These are phyloP conservation scores for Hansfordia pulvinata DNA, from an alignment of 2,329 filamentous ascomycete species.

Conservation along the genomic window DNA sequence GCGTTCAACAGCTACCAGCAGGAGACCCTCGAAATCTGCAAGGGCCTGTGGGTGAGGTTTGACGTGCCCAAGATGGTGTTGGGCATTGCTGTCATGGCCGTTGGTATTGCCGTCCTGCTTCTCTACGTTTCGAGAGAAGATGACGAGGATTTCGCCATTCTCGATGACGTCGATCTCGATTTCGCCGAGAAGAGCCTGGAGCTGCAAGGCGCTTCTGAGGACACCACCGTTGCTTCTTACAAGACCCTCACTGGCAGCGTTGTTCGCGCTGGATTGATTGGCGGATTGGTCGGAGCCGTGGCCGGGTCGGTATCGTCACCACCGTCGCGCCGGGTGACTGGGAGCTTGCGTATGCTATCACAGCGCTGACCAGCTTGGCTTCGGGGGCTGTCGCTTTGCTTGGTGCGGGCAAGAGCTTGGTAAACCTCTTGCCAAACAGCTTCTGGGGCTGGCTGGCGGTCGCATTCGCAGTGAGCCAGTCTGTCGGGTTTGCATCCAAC, in stretches of 20 bases:
- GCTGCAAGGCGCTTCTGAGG: conserved; percentile 22
- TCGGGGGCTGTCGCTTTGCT: conserved; percentile 27
- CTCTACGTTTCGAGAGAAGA: conserved; percentile 54
- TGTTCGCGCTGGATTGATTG: conserved; percentile 20
- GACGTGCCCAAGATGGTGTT: conserved; percentile 75
- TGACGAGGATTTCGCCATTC: conserved; percentile 37
- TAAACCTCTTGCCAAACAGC: conserved; percentile 51
- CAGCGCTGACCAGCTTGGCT: conserved; percentile 29
- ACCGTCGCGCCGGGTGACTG: conserved; percentile 23
- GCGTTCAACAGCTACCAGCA: conserved; percentile 63
- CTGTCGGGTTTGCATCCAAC: conserved; percentile 90
- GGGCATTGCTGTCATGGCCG: conserved; percentile 58
- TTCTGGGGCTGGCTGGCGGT: conserved; percentile 83
- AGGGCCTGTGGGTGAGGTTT: conserved; percentile 82
- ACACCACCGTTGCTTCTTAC: conserved; percentile 16
- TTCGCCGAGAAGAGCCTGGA: conserved; percentile 45
- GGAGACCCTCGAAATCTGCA: conserved; percentile 67
- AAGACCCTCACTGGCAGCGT: conserved; percentile 24
- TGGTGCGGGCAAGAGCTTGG: conserved; percentile 26
- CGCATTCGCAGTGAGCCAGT: conserved; percentile 72
- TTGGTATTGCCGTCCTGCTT: conserved; percentile 54
- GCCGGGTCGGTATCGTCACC: conserved; percentile 17
- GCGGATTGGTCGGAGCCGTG: conserved; percentile 18
- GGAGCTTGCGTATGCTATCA: conserved; percentile 24
- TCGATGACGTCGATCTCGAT: conserved; percentile 44